phyloP scores from a whole-genome alignment of 176 grass and related monocot species.

The Carex parvula region DNA sequence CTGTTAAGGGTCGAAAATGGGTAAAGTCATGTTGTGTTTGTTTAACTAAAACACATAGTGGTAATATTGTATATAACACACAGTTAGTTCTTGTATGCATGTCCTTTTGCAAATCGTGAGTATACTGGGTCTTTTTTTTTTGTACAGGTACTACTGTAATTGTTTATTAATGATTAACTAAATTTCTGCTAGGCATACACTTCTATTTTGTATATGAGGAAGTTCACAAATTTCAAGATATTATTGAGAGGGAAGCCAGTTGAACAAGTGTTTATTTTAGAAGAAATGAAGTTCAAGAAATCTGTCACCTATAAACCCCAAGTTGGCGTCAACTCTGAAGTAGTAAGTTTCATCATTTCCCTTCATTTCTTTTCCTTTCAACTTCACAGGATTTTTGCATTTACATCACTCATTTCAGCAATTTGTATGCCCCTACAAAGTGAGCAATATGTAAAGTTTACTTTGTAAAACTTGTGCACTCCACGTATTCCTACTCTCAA shows the following conservation, averaged over 20 bases:
- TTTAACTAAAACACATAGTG: background rate
- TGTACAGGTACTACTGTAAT: background rate
- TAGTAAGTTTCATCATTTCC: conserved; percentile 39
- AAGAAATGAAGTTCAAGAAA: conserved; percentile 94
- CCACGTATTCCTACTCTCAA: background rate
- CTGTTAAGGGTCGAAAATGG: background rate
- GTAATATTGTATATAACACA: background rate
- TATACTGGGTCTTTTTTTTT: background rate
- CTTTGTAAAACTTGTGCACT: background rate
- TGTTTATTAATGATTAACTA: conserved; percentile 27
- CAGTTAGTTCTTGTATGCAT: background rate
- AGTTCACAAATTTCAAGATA: conserved; percentile 78
- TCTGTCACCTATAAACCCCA: conserved; percentile 86
- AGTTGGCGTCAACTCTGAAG: conserved; percentile 53
- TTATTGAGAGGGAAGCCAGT: conserved; percentile 84
- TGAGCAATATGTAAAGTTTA: background rate
- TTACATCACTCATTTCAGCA: background rate
- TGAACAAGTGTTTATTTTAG: conserved; percentile 58
- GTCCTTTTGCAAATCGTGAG: background rate
- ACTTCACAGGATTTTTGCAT: conserved; percentile 21
- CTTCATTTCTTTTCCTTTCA: background rate
- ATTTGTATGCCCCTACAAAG: background rate
- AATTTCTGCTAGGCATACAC: conserved; percentile 70
- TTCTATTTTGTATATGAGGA: conserved; percentile 86
- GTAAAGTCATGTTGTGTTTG: background rate